Percentiles rank a stretch among this genome's conserved stretches.
phyloP scores from a whole-genome alignment of 208 protist species.

The Polymyxa betae region DNA sequence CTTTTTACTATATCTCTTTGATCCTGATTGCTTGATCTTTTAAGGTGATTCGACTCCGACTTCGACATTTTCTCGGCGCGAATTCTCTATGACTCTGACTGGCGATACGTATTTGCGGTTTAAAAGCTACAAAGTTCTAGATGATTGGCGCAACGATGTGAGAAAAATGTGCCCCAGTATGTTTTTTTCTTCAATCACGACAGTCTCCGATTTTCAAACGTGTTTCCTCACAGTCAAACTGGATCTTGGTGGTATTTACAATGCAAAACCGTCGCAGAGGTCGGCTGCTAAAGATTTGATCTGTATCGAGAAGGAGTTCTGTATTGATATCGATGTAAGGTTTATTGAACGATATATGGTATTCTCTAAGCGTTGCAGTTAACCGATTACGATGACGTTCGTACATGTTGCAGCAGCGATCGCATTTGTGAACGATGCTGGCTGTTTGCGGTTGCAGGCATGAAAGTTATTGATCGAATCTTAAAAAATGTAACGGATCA shows the following conservation, averaged over 20 bases:
- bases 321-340: conserved; percentile 99
- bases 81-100: conserved; percentile 68
- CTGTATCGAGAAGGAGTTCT: conserved; percentile 78
- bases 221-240: conserved; percentile 58
- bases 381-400: conserved; percentile 97
- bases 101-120: conserved; percentile 67
- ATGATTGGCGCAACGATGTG: conserved; percentile 36
- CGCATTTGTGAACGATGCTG: conserved; percentile 95
- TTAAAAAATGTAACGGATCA: conserved; percentile 50
- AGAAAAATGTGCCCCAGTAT: conserved; percentile 39
- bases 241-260: conserved; percentile 70
- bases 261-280: conserved; percentile 11
- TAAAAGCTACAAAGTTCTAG: conserved; percentile 54
- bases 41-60: no score
- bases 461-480: conserved; percentile 80
- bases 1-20: no score
- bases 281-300: conserved; percentile 56
- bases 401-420: conserved; percentile 84
- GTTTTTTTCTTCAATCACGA: background rate
- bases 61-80: conserved; percentile 60
- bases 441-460: conserved; percentile 90
- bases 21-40: no score
- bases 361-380: background rate
- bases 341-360: background rate
- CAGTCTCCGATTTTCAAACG: background rate